Conservation (phyloP, 116 monocot genomes). For the Phalaenopsis hybrid region DNA sequence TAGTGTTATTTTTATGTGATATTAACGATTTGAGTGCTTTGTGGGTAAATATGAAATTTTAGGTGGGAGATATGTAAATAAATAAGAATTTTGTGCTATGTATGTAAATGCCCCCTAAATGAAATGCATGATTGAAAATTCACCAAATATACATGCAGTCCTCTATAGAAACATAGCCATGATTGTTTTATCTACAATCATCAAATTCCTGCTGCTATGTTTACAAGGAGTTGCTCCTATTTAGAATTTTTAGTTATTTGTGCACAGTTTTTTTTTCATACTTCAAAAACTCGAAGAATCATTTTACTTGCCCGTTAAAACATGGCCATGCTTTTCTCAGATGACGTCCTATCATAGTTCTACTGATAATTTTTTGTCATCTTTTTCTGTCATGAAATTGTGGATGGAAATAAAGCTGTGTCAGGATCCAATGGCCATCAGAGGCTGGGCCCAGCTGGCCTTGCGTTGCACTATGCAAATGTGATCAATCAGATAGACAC, state of each 20-base stretch:
- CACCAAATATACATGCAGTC: background rate
- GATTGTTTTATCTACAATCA: background rate
- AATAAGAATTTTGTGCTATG: too few species aligned
- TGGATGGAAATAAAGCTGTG: constrained; percentile 20
- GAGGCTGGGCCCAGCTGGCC: constrained; percentile 41
- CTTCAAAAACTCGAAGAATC: background rate
- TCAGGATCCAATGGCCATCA: constrained; percentile 22
- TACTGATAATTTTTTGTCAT: background rate
- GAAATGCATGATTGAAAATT: background rate
- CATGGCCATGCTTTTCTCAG: background rate
- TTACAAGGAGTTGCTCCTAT: background rate
- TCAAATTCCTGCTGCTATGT: background rate
- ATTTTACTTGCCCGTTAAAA: background rate
- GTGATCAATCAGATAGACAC: constrained; percentile 38
- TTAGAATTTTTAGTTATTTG: background rate
- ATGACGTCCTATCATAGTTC: background rate
- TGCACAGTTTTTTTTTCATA: background rate
- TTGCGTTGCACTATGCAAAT: constrained; percentile 57
- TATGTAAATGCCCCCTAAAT: too few species aligned
- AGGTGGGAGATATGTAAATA: too few species aligned
- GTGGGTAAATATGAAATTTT: too few species aligned
- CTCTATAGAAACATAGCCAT: background rate
- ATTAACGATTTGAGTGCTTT: too few species aligned
- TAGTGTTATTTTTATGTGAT: too few species aligned
- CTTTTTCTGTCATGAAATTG: constrained; percentile 10